Conservation (phyloP, 2,329 filamentous ascomycete genomes). For the Botrytis byssoidea region DNA sequence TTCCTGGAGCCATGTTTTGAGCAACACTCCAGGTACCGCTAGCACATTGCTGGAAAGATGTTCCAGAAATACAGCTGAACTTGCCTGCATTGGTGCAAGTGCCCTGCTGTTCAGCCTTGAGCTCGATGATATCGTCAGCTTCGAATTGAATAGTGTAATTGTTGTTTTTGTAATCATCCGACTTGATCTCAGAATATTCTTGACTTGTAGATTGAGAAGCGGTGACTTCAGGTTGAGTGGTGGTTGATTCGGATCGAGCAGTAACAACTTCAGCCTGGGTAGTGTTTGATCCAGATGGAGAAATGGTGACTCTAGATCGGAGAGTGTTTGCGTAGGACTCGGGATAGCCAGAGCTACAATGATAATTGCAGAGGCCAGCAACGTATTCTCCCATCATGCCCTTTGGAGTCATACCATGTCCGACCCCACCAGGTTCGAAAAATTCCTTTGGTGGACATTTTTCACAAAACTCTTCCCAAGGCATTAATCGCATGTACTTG, state of each 20-base stretch:
- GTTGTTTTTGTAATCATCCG: background rate
- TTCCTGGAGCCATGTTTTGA: constrained; percentile 47
- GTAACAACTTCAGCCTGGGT: background rate
- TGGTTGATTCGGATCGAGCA: background rate
- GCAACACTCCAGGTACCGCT: constrained; percentile 50
- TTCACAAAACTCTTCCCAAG: background rate
- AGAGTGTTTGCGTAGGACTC: fast-evolving
- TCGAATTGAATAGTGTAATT: background rate
- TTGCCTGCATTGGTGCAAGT: constrained; percentile 50
- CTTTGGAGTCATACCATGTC: background rate
- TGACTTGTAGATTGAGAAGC: background rate
- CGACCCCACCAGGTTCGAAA: background rate
- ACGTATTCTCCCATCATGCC: background rate
- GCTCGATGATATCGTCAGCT: background rate
- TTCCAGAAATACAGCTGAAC: constrained; percentile 56
- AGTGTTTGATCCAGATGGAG: background rate
- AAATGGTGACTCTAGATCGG: background rate
- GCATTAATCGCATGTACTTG: background rate
- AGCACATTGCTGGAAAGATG: constrained; percentile 55
- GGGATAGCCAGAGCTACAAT: background rate
- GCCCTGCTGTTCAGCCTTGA: constrained; percentile 25
- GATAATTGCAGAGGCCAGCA: background rate
- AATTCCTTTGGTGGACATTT: background rate
- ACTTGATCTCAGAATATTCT: background rate
- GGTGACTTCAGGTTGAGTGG: background rate